Evolutionary conservation across 257 asterid species (phyloP).

Genomic region (Coffea canephora): DNA sequence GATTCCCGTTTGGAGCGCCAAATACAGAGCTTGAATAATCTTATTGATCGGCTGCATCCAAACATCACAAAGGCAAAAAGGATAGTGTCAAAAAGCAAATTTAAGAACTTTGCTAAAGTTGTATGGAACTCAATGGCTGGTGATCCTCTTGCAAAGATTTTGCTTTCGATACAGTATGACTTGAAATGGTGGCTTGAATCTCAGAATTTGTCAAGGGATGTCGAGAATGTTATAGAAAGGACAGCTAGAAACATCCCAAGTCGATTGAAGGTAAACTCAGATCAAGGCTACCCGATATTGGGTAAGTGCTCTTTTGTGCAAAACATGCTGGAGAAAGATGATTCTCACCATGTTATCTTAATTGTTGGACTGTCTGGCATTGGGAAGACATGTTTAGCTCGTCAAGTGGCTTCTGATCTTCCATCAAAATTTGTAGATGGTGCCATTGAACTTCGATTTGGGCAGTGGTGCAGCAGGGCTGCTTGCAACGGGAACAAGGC

Average conservation of each 20-base stretch:
- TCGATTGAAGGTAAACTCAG: constrained; percentile 24
- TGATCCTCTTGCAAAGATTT: constrained; percentile 31
- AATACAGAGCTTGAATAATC: constrained; percentile 30
- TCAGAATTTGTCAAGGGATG: constrained; percentile 20
- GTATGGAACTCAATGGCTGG: constrained; percentile 36
- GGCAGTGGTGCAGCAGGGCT: constrained; percentile 33
- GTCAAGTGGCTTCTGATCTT: constrained; percentile 40
- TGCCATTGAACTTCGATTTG: constrained; percentile 37
- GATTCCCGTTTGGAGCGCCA: constrained; percentile 23
- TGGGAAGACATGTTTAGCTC: constrained; percentile 40
- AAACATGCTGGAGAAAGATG: constrained; percentile 18
- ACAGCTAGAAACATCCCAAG: constrained; percentile 26
- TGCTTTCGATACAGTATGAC: constrained; percentile 26
- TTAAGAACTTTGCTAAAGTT: constrained; percentile 27
- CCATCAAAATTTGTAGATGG: constrained; percentile 31
- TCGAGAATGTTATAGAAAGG: constrained; percentile 29
- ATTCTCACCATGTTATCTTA: constrained; percentile 26
- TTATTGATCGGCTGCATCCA: constrained; percentile 31
- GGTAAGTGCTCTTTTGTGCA: constrained; percentile 22
- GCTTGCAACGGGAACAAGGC: constrained; percentile 28
- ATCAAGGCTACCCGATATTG: constrained; percentile 33
- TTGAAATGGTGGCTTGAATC: constrained; percentile 39
- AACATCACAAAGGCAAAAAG: constrained; percentile 31
- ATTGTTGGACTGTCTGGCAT: constrained; percentile 38
- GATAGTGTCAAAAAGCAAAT: constrained; percentile 27